A percentile compares a stretch with the other conserved stretches of the same genome.
Conservation (phyloP, 306 rosid genomes). For the Quercus cerris region DNA sequence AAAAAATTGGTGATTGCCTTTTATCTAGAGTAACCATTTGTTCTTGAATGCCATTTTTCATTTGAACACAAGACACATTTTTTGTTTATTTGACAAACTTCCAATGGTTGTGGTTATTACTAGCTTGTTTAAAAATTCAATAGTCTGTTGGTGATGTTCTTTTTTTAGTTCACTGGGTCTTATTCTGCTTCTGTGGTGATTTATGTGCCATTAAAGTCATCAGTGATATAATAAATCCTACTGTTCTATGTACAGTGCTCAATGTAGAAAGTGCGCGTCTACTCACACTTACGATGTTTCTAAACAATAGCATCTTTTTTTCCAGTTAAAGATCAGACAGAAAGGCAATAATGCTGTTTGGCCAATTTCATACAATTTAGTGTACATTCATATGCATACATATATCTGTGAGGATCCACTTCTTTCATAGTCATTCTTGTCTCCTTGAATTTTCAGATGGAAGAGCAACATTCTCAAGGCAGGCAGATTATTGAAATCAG, state of each 20-base stretch:
- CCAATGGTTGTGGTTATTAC: neutral
- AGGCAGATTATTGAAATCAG: constrained; percentile 52
- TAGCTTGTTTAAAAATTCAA: neutral
- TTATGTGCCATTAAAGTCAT: neutral
- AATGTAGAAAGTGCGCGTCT: neutral
- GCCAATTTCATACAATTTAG: neutral
- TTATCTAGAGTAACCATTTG: neutral
- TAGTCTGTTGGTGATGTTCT: neutral
- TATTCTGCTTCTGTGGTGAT: neutral
- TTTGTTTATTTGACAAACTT: neutral
- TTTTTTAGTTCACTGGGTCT: neutral
- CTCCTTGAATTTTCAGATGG: constrained; percentile 48
- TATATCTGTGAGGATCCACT: neutral
- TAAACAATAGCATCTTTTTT: neutral
- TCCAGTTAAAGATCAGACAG: neutral
- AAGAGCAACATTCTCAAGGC: constrained; percentile 30
- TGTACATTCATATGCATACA: neutral
- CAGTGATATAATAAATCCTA: neutral
- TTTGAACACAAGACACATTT: neutral
- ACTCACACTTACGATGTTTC: neutral
- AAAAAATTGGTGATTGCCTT: too few species aligned
- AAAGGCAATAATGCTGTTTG: neutral
- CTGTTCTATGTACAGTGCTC: neutral
- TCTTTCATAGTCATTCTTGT: neutral
- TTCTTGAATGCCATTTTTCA: neutral